A percentile compares a stretch with the other conserved stretches of the same genome.
These are phyloP conservation scores for Alternaria sp. DNA, from an alignment of 2,329 filamentous ascomycete species.

Conservation along the genomic window DNA sequence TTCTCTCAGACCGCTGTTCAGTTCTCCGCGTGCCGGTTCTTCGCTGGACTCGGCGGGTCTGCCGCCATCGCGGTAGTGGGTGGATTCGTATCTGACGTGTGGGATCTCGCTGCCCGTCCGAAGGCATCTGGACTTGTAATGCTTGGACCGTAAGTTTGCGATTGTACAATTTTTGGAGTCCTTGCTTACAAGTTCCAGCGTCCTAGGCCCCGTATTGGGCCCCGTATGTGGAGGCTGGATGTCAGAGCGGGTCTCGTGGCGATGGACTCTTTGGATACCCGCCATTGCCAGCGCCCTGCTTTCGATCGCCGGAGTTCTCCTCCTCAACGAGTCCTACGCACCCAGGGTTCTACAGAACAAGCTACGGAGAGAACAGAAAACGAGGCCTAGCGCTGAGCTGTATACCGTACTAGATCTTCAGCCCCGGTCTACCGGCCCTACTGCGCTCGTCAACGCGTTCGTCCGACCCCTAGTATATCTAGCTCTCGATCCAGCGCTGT, in stretches of 20 bases:
- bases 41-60: neutral
- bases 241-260: slow-evolving; percentile 15
- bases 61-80: slow-evolving; percentile 29
- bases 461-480: slow-evolving; percentile 9
- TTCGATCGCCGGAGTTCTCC: neutral
- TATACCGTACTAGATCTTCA: slow-evolving; percentile 17
- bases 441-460: slow-evolving; percentile 9
- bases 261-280: slow-evolving; percentile 19
- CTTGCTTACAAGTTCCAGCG: no score
- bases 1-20: neutral
- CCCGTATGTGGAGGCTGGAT: slow-evolving; percentile 22
- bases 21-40: neutral
- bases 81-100: slow-evolving; percentile 57
- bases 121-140: slow-evolving; percentile 18
- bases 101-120: slow-evolving; percentile 8
- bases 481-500: slow-evolving; percentile 11
- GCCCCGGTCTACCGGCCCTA: neutral
- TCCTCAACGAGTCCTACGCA: slow-evolving; percentile 13
- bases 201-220: slow-evolving; percentile 18
- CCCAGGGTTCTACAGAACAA: neutral
- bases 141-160: slow-evolving; percentile 14
- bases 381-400: neutral
- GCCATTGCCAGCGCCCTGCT: slow-evolving; percentile 15
- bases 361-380: neutral
- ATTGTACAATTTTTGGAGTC: no score